These are phyloP conservation scores for Penicillium sp. DNA, from an alignment of 2,329 filamentous ascomycete genomes.

Conservation along the genomic window DNA sequence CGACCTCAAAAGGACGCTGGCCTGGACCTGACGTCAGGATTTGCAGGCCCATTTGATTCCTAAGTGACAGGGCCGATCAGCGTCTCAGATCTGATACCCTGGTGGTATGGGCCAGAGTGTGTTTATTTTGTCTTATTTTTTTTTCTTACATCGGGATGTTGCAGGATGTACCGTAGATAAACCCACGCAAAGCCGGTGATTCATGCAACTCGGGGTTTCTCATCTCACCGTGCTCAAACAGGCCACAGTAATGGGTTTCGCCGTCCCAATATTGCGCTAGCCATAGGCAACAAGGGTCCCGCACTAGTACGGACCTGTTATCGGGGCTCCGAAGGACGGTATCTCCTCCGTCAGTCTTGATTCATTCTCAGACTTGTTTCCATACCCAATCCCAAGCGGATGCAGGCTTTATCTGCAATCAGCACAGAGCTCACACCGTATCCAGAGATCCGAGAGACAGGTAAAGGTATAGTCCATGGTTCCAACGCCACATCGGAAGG, in stretches of 20 bases:
- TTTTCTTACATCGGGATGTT: background rate
- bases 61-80: background rate
- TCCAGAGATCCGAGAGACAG: background rate
- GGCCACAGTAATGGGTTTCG: background rate
- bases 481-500: constrained; percentile 4
- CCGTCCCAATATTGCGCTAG: background rate
- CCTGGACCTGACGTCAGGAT: background rate
- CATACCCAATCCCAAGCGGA: no score
- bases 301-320: background rate
- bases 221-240: background rate
- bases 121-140: background rate
- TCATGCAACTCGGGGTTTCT: background rate
- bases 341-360: background rate
- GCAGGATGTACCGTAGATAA: background rate
- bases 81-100: background rate
- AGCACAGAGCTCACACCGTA: background rate
- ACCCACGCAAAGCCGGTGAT: background rate
- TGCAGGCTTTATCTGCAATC: background rate
- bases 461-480: background rate
- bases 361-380: background rate
- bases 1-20: background rate
- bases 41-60: background rate
- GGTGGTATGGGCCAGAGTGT: background rate
- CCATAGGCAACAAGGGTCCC: background rate
- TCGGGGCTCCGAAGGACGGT: background rate